phyloP scores from a whole-genome alignment of 352 stramenopile genomes.

The Pythium aquatile region DNA sequence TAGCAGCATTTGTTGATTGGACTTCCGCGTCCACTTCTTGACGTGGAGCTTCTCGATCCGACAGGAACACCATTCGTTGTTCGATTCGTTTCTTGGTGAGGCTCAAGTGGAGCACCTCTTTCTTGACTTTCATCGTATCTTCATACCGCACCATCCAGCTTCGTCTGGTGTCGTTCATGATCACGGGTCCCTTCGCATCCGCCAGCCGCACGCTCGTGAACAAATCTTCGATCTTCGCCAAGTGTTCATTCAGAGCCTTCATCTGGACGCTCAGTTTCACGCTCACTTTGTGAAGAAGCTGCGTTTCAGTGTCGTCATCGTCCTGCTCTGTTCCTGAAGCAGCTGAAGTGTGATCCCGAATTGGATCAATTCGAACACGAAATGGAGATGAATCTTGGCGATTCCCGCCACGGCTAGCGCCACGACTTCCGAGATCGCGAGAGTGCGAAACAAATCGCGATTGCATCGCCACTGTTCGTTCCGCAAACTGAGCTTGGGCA shows the following conservation, averaged over 20 bases:
- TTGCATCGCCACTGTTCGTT: constrained; percentile 17
- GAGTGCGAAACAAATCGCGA: constrained; percentile 8
- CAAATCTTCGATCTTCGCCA: constrained; percentile 35
- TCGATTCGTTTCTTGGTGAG: constrained; percentile 20
- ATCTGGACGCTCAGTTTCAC: constrained; percentile 30
- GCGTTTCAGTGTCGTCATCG: constrained; percentile 13
- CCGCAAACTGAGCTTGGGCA: constrained; percentile 4
- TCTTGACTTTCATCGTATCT: constrained; percentile 30
- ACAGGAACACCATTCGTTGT: constrained; percentile 10
- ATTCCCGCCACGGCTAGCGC: constrained; percentile 14
- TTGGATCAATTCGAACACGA: constrained; percentile 5
- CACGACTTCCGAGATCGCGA: constrained; percentile 21
- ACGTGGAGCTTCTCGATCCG: constrained; percentile 8
- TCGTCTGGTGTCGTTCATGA: constrained; percentile 40
- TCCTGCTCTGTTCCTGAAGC: constrained; percentile 1
- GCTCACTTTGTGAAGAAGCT: constrained; percentile 25
- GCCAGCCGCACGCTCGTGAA: constrained; percentile 28
- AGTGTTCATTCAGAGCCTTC: constrained; percentile 25
- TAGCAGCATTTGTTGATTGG: constrained; percentile 24
- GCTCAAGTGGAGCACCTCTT: constrained; percentile 17
- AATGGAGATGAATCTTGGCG: background rate
- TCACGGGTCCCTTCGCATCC: constrained; percentile 33
- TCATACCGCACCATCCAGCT: constrained; percentile 31
- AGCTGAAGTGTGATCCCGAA: background rate
- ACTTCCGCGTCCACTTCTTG: constrained; percentile 17